Evolutionary conservation across 2,329 filamentous ascomycete species (phyloP).

Genomic region (Lachnellula willkommii): DNA sequence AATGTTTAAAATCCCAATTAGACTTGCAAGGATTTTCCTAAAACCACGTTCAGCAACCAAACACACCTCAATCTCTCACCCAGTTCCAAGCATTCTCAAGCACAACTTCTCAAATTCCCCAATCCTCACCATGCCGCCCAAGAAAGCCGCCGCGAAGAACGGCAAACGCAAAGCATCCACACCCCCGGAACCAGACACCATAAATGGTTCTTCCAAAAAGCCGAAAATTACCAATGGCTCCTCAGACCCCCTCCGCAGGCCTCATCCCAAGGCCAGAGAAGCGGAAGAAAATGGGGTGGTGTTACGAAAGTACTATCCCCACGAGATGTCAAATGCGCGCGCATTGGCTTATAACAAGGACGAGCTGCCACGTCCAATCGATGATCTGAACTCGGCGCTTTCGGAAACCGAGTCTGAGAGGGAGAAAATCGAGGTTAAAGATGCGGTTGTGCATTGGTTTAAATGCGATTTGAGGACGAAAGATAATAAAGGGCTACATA

Average conservation of each 20-base stretch:
- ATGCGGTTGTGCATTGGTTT: constrained; percentile 83
- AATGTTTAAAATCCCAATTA: no score
- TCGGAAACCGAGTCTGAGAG: constrained; percentile 53
- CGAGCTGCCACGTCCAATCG: constrained; percentile 66
- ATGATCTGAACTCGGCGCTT: constrained; percentile 57
- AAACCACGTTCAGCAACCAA: no score
- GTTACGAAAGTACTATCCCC: constrained; percentile 71
- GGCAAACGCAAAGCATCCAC: constrained; percentile 25
- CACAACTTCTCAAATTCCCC: constrained; percentile 3
- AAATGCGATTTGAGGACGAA: constrained; percentile 69
- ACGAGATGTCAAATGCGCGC: constrained; percentile 77
- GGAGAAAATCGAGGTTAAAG: constrained; percentile 45
- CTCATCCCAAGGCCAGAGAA: constrained; percentile 32
- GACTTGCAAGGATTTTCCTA: no score
- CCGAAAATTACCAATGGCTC: constrained; percentile 18
- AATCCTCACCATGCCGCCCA: constrained; percentile 17
- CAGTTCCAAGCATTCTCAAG: no score
- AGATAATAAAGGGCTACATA: constrained; percentile 68
- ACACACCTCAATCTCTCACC: no score
- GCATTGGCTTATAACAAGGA: constrained; percentile 69
- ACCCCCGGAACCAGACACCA: constrained; percentile 6
- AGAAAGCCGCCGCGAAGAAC: constrained; percentile 14
- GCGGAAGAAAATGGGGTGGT: constrained; percentile 55
- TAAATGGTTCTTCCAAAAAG: constrained; percentile 19
- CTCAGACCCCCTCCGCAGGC: constrained; percentile 19